These are phyloP conservation scores for Mycena belliarum DNA, from an alignment of 768 basidiomycete genomes.

Conservation along the genomic window DNA sequence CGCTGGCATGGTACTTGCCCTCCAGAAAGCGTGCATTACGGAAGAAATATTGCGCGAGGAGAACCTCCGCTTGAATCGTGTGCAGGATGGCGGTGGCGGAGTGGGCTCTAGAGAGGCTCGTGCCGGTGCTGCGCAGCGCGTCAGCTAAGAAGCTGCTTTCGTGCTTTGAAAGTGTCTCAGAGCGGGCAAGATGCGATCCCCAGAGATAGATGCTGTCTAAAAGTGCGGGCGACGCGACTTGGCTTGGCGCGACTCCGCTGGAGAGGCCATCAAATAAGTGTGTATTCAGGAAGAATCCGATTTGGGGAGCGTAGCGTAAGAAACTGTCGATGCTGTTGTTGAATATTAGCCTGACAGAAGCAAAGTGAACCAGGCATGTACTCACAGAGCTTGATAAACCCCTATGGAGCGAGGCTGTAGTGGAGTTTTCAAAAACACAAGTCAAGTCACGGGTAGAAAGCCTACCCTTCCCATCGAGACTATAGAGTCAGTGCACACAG, in stretches of 20 bases:
- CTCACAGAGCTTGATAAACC: constrained; percentile 1
- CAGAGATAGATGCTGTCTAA: constrained; percentile 14
- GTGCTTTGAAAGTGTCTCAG: neutral
- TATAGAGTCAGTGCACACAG: too few species aligned
- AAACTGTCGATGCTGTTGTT: neutral
- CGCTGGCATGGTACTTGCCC: constrained; percentile 18
- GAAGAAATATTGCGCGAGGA: constrained; percentile 20
- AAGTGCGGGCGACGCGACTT: constrained; percentile 11
- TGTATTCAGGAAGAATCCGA: constrained; percentile 15
- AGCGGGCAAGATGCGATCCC: constrained; percentile 17
- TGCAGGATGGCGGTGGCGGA: constrained; percentile 5
- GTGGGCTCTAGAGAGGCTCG: neutral
- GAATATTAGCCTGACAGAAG: neutral
- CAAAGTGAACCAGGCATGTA: neutral
- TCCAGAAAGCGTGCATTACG: constrained; percentile 16
- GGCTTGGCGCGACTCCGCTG: neutral
- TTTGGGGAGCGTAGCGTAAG: neutral
- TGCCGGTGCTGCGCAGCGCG: constrained; percentile 7
- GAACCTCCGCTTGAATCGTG: constrained; percentile 21
- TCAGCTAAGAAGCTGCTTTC: constrained; percentile 7
- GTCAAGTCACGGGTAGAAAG: neutral
- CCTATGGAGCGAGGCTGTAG: neutral
- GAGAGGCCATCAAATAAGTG: constrained; percentile 7
- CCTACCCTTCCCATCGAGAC: neutral
- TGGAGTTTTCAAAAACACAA: neutral